These are phyloP conservation scores for Mycoemilia scoparia DNA, from an alignment of 192 early-diverging fungal genomes.

Conservation along the genomic window DNA sequence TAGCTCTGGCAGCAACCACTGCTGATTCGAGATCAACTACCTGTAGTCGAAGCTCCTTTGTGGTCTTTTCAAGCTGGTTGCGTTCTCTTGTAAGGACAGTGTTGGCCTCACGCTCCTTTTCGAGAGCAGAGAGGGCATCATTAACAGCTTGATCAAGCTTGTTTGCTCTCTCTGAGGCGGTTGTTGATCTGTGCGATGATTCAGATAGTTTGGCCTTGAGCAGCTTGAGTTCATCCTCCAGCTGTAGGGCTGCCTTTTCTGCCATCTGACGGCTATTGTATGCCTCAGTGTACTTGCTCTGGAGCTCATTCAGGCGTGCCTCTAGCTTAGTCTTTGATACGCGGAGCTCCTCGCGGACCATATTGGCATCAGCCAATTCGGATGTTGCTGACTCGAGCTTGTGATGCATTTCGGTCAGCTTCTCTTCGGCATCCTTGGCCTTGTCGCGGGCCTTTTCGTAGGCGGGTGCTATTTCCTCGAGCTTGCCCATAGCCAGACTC, in stretches of 20 bases:
- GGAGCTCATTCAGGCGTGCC: constrained; percentile 47
- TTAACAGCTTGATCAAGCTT: constrained; percentile 24
- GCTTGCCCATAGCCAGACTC: constrained; percentile 48
- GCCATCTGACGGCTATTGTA: constrained; percentile 50
- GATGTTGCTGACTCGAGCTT: constrained; percentile 33
- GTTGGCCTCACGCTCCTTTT: constrained; percentile 40
- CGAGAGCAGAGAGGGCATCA: constrained; percentile 40
- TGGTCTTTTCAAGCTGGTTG: constrained; percentile 57
- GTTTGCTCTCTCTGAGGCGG: constrained; percentile 45
- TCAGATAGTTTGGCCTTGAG: constrained; percentile 58
- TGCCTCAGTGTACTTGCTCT: constrained; percentile 39
- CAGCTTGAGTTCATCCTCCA: constrained; percentile 57
- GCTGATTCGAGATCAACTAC: constrained; percentile 60
- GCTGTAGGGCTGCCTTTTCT: constrained; percentile 40
- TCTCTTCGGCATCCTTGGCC: constrained; percentile 38
- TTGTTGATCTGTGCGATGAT: constrained; percentile 40
- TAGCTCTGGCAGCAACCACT: constrained; percentile 36
- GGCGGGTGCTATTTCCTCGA: constrained; percentile 33
- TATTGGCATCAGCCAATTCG: constrained; percentile 38
- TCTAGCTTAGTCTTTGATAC: constrained; percentile 56
- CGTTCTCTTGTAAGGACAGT: constrained; percentile 63
- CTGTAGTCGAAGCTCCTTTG: constrained; percentile 59
- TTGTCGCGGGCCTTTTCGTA: constrained; percentile 27
- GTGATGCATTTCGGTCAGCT: constrained; percentile 42
- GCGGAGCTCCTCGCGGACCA: constrained; percentile 41